A percentile compares a stretch with the other conserved stretches of the same genome.
phyloP scores from a whole-genome alignment of 1,284 basidiomycete species.

The Pascua sp. region DNA sequence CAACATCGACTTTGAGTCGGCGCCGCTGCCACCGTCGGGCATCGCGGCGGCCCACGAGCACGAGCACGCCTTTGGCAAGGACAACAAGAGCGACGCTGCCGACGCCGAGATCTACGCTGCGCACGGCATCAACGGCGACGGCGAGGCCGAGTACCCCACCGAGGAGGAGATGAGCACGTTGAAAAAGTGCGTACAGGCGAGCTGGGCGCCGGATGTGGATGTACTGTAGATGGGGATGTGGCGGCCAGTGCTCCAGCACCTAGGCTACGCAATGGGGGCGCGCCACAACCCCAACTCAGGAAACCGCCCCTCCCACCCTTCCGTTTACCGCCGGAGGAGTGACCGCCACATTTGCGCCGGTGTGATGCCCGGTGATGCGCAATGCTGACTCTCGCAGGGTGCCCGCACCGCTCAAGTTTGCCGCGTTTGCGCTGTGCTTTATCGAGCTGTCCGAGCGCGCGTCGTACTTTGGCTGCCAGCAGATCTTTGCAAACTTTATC shows the following conservation, averaged over 20 bases:
- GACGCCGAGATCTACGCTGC: background rate
- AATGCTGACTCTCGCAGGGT: background rate
- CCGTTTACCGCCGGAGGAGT: too few relatives aligned
- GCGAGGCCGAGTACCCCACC: constrained; percentile 11
- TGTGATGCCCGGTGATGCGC: background rate
- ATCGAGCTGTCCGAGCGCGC: constrained; percentile 47
- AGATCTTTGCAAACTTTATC: constrained; percentile 28
- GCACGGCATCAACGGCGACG: background rate
- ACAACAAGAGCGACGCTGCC: background rate
- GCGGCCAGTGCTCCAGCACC: too few relatives aligned
- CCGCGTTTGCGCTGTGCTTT: constrained; percentile 31
- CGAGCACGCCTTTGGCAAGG: background rate
- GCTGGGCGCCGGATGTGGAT: too few relatives aligned
- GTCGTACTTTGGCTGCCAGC: constrained; percentile 16
- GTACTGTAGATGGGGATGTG: too few relatives aligned
- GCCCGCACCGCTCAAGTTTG: constrained; percentile 7
- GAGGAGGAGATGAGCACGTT: constrained; percentile 10
- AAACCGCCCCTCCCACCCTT: too few relatives aligned
- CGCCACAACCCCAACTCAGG: background rate
- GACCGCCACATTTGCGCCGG: background rate
- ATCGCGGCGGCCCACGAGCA: background rate
- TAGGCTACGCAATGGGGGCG: too few relatives aligned
- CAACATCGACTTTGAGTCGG: constrained; percentile 1
- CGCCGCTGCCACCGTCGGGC: background rate
- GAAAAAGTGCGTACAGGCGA: background rate